Conservation (phyloP, 1,139 yeast species). For the Magnusiomyces tetraspermus region DNA sequence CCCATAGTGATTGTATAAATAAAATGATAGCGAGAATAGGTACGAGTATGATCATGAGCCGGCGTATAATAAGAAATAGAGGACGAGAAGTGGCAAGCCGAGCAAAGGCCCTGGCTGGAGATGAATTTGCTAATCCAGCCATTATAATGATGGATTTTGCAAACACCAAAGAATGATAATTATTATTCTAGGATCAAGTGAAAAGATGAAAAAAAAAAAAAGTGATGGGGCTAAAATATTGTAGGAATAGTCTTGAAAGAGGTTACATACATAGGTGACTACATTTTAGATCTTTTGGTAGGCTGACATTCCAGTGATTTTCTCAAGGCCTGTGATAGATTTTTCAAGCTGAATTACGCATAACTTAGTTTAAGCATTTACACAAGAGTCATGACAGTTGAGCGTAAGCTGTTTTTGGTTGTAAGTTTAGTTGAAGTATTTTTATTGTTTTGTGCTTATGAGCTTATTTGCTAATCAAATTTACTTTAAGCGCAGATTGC, state of each 20-base stretch:
- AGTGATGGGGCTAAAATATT: no score
- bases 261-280: no score
- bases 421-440: conserved; percentile 5
- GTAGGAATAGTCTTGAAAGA: no score
- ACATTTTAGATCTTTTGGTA: no score
- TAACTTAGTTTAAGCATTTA: background rate
- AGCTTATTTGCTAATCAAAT: background rate
- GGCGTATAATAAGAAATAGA: background rate
- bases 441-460: background rate
- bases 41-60: background rate
- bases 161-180: background rate
- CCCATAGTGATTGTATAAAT: background rate
- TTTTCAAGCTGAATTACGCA: background rate
- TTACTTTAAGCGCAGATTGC: conserved; percentile 4
- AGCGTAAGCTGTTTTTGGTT: conserved; percentile 6
- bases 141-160: background rate
- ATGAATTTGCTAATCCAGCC: background rate
- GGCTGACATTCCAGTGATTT: no score
- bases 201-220: no score
- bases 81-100: background rate
- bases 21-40: background rate
- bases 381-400: background rate
- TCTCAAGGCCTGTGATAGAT: background rate
- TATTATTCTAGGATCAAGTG: background rate
- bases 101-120: background rate